A percentile compares a stretch with the other conserved stretches of the same genome.
Evolutionary conservation across 2,329 filamentous ascomycete genomes (phyloP).

Genomic region (Rhynchosporium secalis): DNA sequence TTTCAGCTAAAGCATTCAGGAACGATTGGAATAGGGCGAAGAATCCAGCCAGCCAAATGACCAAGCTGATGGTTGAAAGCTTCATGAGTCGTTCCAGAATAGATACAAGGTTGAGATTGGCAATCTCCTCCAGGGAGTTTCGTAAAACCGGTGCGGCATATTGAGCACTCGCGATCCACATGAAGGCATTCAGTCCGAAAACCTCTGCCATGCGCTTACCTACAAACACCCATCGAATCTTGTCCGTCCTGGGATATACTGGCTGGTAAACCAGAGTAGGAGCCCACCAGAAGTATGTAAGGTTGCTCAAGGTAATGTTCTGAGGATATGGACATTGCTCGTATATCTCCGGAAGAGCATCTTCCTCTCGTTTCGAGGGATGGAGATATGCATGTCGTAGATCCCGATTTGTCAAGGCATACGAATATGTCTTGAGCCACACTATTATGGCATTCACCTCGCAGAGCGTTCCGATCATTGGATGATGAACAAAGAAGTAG

Average conservation of each 20-base stretch:
- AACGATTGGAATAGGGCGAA: slow-evolving; percentile 94
- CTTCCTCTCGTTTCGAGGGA: slow-evolving; percentile 64
- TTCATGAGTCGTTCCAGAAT: slow-evolving; percentile 92
- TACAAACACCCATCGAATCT: slow-evolving; percentile 86
- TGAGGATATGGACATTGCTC: slow-evolving; percentile 79
- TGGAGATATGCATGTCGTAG: slow-evolving; percentile 88
- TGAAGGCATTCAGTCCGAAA: slow-evolving; percentile 76
- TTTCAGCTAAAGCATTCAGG: slow-evolving; percentile 86
- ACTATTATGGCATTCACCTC: slow-evolving; percentile 93
- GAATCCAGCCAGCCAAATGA: slow-evolving; percentile 97
- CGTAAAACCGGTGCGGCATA: slow-evolving; percentile 87
- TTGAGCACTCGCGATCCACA: slow-evolving; percentile 93
- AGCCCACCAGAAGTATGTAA: slow-evolving; percentile 97
- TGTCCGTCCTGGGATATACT: slow-evolving; percentile 82
- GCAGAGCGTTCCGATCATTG: slow-evolving; percentile 85
- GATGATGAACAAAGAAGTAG: slow-evolving; percentile 89
- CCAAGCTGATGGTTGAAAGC: slow-evolving; percentile 88
- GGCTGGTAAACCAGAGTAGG: slow-evolving; percentile 97
- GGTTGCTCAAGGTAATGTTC: slow-evolving; percentile 85
- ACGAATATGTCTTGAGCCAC: slow-evolving; percentile 94
- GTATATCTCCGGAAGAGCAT: slow-evolving; percentile 79
- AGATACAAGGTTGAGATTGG: slow-evolving; percentile 73
- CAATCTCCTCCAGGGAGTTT: slow-evolving; percentile 88
- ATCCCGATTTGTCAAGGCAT: slow-evolving; percentile 95
- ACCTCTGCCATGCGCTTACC: slow-evolving; percentile 79